Base-by-base conservation (phyloP, 352 stramenopile genomes). In the Aphanomyces cochlioides region DNA sequence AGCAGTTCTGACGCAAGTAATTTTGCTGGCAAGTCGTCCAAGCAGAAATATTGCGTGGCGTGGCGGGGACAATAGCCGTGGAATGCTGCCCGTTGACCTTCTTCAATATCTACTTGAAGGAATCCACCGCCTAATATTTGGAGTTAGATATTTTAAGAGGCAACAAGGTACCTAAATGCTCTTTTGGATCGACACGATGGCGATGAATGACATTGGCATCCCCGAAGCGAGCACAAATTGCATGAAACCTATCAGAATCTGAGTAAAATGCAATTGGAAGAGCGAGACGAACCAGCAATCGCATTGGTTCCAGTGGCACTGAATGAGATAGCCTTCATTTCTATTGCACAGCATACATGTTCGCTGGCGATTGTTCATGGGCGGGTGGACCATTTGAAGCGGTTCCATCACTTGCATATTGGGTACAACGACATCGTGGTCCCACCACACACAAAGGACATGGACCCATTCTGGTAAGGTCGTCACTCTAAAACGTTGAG, bases 51-150 rank as follows among this genome's bases (percentile, higher is more conserved):
- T 39, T 75, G 77, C 4, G 74, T 59, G 6, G 67, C 66, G 75
- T 93, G 86, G 4, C 84, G 86, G n/a, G 79, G 75, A 38, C 86
- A 93, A 66, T 89, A 93, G 28, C 77, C 83, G 58, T 89, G 81
- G 54, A 79, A 82, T 47, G 59, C 59, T 12, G 43, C n/a, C 8
- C 59, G 59, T 12, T 48, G 59, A 17, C 39, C 41, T 8, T 54
- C 59, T 17, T 67, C 59, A 13, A 67, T 56, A 10, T 67, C 59
- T 0, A 67, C 39, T 50, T 67, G 59, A 13, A 67, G 59, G 12
- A 67, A 54, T 28, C 59, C 59, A 3, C 59, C 59, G 39, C 59
- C 39, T 45, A 41, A 15, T 19, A 12, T 5, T 15, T 60, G 17
- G 53, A 60, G 17, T 7, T 45, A 40, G 21, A 12, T 64, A 1